These are phyloP conservation scores for Discostella pseudostelligera DNA, from an alignment of 108 stramenopile genomes.

Conservation along the genomic window DNA sequence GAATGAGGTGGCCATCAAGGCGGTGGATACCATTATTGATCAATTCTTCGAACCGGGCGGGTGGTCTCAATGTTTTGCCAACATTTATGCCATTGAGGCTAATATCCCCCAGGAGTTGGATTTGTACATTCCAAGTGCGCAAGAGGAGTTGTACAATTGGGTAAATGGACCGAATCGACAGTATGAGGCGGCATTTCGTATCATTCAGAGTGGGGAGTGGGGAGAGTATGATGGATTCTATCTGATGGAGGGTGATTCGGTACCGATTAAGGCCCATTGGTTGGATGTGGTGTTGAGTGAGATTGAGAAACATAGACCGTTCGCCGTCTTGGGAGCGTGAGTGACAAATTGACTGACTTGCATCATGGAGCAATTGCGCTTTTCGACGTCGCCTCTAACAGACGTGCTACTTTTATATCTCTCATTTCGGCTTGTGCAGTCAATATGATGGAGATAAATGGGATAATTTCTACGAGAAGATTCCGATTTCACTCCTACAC, in stretches of 20 bases:
- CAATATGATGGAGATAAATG: constrained; percentile 68
- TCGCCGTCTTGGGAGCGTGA: constrained; percentile 72
- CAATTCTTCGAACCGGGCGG: constrained; percentile 64
- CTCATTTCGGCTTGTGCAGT: neutral
- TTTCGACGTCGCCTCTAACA: too few species aligned
- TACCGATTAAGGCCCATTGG: constrained; percentile 67
- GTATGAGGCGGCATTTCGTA: constrained; percentile 66
- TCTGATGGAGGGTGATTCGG: constrained; percentile 69
- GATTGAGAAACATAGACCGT: constrained; percentile 51
- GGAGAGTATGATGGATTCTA: constrained; percentile 69
- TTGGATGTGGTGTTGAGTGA: constrained; percentile 61
- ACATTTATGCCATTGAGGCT: constrained; percentile 65
- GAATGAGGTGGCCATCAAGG: constrained; percentile 53
- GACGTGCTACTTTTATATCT: neutral
- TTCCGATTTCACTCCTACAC: constrained; percentile 58
- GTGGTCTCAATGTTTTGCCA: constrained; percentile 62
- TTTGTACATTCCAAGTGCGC: constrained; percentile 8
- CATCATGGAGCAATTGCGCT: too few species aligned
- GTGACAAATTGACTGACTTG: constrained; percentile 18
- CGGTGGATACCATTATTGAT: constrained; percentile 60
- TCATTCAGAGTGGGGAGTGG: constrained; percentile 65
- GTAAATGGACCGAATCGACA: constrained; percentile 80
- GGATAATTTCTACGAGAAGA: constrained; percentile 67
- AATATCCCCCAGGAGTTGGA: constrained; percentile 56
- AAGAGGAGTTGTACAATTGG: constrained; percentile 61